phyloP scores from a whole-genome alignment of 1,139 yeast species.

The Protomyces macrosporus region DNA sequence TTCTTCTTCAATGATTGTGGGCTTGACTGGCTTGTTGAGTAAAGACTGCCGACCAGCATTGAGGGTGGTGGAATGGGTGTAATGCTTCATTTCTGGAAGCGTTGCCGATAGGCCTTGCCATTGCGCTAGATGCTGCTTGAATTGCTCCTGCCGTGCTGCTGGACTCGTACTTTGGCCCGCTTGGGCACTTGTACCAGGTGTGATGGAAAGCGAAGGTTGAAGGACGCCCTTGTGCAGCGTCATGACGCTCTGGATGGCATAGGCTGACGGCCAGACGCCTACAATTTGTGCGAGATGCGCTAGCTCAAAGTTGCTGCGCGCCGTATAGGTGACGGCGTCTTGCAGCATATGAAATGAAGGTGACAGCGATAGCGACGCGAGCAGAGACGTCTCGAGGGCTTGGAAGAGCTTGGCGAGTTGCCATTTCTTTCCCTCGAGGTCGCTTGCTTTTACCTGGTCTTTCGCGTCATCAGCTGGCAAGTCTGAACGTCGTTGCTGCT shows the following conservation, averaged over 20 bases:
- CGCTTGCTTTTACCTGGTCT: no score
- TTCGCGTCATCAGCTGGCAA: no score
- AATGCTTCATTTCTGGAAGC: constrained; percentile 2
- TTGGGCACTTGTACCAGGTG: not conserved
- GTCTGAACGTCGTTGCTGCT: not conserved
- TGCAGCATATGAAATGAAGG: constrained; percentile 11
- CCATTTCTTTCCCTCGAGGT: not conserved
- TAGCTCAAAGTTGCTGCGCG: constrained; percentile 4
- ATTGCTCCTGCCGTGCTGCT: not conserved
- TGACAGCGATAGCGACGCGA: constrained; percentile 4
- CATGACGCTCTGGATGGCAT: constrained; percentile 5
- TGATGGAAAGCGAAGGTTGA: constrained; percentile 13
- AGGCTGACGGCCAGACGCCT: constrained; percentile 9
- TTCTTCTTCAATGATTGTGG: not conserved
- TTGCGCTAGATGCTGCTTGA: not conserved
- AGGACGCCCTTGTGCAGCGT: constrained; percentile 4
- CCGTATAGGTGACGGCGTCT: constrained; percentile 10
- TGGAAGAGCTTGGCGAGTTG: constrained; percentile 3
- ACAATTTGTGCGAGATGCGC: constrained; percentile 1
- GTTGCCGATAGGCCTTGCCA: constrained; percentile 1
- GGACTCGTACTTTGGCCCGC: not conserved
- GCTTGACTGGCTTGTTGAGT: not conserved
- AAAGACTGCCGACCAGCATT: not conserved
- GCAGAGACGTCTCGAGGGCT: constrained; percentile 20
- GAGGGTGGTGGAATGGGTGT: not conserved